Percentiles rank a stretch among this genome's conserved stretches.
phyloP scores from a whole-genome alignment of 805 yeast species.

The Cyberlindnera meyerae region DNA sequence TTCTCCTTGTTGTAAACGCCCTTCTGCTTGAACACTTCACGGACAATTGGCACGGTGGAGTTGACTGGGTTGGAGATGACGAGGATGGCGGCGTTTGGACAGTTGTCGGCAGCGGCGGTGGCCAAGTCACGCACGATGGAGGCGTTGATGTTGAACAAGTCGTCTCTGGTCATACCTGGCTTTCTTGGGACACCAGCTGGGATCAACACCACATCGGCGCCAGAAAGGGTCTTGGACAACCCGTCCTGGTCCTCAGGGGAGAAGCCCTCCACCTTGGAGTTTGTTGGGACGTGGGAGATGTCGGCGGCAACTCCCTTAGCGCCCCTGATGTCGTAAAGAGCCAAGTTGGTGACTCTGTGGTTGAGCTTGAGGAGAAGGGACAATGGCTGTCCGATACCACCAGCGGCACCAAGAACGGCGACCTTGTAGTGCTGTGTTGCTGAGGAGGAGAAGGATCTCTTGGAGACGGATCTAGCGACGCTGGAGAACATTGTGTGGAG shows the following conservation, averaged over 20 bases:
- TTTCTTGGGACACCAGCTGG: constrained; percentile 99
- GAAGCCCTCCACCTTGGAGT: constrained; percentile 83
- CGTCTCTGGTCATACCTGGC: constrained; percentile 99
- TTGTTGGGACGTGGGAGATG: constrained; percentile 88
- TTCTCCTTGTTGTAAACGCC: constrained; percentile 90
- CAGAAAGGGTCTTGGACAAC: constrained; percentile 65
- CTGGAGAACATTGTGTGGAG: constrained; percentile 49
- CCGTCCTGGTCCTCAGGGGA: constrained; percentile 77
- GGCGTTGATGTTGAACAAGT: constrained; percentile 92
- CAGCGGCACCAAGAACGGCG: constrained; percentile 77
- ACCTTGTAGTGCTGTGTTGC: constrained; percentile 69
- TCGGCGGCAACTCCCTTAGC: constrained; percentile 98
- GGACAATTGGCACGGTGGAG: constrained; percentile 95
- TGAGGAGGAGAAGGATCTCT: constrained; percentile 64
- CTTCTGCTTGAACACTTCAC: constrained; percentile 81
- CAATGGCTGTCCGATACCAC: constrained; percentile 94
- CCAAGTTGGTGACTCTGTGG: constrained; percentile 80
- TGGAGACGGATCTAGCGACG: constrained; percentile 47
- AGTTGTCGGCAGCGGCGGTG: constrained; percentile 71
- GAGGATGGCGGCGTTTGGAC: constrained; percentile 79
- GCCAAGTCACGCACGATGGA: constrained; percentile 92
- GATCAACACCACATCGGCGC: constrained; percentile 74
- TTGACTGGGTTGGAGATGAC: constrained; percentile 94
- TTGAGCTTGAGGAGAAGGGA: constrained; percentile 81
- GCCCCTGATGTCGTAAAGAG: constrained; percentile 84